Base-by-base conservation (phyloP, 2,329 filamentous ascomycete genomes). In the Septoria linicola region DNA sequence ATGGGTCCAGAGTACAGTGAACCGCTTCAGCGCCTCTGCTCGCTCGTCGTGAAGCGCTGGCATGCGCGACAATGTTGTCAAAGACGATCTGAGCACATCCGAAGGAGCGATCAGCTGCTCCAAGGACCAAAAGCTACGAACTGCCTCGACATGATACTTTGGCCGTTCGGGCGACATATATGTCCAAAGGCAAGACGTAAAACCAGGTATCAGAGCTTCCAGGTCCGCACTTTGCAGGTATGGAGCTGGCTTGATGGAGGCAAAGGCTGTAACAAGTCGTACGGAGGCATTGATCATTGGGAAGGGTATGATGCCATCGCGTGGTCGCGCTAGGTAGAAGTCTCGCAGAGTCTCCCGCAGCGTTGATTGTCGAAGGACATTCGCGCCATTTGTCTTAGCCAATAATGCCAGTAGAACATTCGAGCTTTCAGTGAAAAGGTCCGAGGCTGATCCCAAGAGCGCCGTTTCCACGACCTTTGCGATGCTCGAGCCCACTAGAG, bases 141-240 rank as follows among this genome's bases (percentile, higher is more conserved):
- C 88, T 14, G 90, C 85, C 72, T 99, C 95, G 25, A 99, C 91
- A 65, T 97, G 93, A 60, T 92, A 95, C 66, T 96, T 96, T 0
- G 91, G 90, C 56, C 85, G 84, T 10, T 84, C 78, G n/a, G 88
- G 85, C 0, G 89, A 88, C 32, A 99, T 72, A 63, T 88, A 89
- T 4, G 74, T 70, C 93, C 93, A 99, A 0, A 92, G 78, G 49
- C 85, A 80, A 1, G 76, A 76, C 13, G 93, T 83, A 17, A 97
- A 73, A 21, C 81, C 77, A 16, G 82, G 77, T 4, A 92, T 80
- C 7, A 95, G 72, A 49, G 73, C 77, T 49, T 77, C 85, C 42
- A 85, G 66, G 19, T 83, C 77, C n/a, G 70, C 63, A 3, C 13
- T 54, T 39, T 34, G 60, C 40, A 43, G 41, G 35, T 50, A 40